A percentile compares a stretch with the other conserved stretches of the same genome.
phyloP scores from a whole-genome alignment of 192 early-diverging fungal genomes.

The Lobosporangium transversale region DNA sequence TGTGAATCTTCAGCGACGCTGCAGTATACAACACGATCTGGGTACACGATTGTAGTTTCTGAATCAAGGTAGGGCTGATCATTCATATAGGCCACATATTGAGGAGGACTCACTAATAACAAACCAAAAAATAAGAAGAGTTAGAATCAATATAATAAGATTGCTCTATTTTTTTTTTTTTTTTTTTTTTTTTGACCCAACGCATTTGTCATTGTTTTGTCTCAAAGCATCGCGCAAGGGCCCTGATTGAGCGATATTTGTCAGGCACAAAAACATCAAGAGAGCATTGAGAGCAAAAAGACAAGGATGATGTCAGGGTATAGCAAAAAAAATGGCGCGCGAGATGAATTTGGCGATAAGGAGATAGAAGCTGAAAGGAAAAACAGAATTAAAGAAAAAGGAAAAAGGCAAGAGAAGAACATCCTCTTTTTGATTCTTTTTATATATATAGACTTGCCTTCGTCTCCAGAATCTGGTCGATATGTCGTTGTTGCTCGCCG shows the following conservation, averaged over 20 bases:
- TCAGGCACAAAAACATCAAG: no score
- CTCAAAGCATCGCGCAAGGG: background rate
- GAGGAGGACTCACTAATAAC: slow-evolving; percentile 30
- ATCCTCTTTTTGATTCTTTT: no score
- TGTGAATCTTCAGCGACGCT: background rate
- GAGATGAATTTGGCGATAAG: no score
- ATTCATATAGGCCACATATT: slow-evolving; percentile 26
- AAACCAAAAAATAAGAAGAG: background rate
- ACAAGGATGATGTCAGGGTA: background rate
- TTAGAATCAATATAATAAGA: background rate
- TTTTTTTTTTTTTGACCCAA: slow-evolving; percentile 1
- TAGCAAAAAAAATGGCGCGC: no score
- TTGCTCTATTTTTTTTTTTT: background rate
- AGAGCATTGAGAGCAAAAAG: no score
- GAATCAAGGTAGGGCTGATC: slow-evolving; percentile 31
- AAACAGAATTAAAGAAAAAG: background rate
- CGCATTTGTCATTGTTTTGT: background rate
- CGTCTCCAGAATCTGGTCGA: slow-evolving; percentile 22
- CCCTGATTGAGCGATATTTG: no score
- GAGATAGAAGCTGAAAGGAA: no score
- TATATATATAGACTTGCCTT: slow-evolving; percentile 16
- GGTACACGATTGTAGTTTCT: slow-evolving; percentile 11
- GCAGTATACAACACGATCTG: slow-evolving; percentile 7
- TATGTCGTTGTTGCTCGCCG: slow-evolving; percentile 4
- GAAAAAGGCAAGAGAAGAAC: background rate